phyloP scores from a whole-genome alignment of 1,139 yeast species.

The Sugiyamaella paludigena region DNA sequence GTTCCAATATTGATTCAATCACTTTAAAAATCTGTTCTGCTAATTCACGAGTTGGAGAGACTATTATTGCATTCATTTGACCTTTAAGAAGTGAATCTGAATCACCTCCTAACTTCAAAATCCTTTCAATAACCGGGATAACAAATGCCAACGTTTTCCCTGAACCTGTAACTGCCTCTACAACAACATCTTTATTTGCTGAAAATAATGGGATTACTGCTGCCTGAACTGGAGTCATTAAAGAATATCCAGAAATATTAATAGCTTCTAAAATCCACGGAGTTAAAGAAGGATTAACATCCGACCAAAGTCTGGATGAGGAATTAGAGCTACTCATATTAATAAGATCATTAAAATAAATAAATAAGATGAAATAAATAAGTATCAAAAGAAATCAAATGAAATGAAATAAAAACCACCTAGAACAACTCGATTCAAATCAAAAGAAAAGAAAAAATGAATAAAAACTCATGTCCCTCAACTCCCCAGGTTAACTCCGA shows the following conservation, averaged over 20 bases:
- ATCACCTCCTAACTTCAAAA: slow-evolving; percentile 35
- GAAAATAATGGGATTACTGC: slow-evolving; percentile 84
- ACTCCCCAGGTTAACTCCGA: no score
- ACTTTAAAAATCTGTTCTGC: slow-evolving; percentile 80
- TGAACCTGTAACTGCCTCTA: slow-evolving; percentile 93
- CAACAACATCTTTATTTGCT: slow-evolving; percentile 93
- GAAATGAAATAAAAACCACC: not conserved
- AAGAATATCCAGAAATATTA: slow-evolving; percentile 64
- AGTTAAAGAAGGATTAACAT: slow-evolving; percentile 29
- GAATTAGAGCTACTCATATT: not conserved
- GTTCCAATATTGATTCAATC: slow-evolving; percentile 56
- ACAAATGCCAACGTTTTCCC: slow-evolving; percentile 91
- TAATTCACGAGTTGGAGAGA: slow-evolving; percentile 91
- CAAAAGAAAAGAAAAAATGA: no score
- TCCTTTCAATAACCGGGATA: slow-evolving; percentile 76
- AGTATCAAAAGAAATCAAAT: no score
- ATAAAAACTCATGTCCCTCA: no score
- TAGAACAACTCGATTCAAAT: not conserved
- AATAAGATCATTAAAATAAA: not conserved
- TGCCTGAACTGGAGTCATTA: slow-evolving; percentile 98
- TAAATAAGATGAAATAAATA: not conserved
- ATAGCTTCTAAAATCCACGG: slow-evolving; percentile 55
- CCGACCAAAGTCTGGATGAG: slow-evolving; percentile 33
- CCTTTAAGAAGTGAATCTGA: slow-evolving; percentile 41
- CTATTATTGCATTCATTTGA: slow-evolving; percentile 65